These are phyloP conservation scores for Zancudomyces culisetae DNA, from an alignment of 371 early-diverging fungal genomes.

Conservation along the genomic window DNA sequence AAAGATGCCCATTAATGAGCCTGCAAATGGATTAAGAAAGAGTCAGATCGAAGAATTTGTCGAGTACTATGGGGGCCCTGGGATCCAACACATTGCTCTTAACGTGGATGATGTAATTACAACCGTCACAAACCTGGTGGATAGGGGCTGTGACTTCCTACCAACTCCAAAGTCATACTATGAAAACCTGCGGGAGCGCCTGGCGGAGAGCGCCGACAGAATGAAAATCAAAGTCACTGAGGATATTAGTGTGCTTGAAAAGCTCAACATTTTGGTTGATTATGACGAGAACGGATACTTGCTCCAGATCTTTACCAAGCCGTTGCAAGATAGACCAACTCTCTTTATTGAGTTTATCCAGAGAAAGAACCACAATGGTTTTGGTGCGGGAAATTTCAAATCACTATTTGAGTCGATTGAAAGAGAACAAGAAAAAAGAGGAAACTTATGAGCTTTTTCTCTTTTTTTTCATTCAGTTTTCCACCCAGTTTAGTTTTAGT, in stretches of 20 bases:
- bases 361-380: constrained; percentile 82
- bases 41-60: constrained; percentile 94
- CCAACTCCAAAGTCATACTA: constrained; percentile 78
- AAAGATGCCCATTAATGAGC: constrained; percentile 97
- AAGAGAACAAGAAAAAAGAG: constrained; percentile 78
- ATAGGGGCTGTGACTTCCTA: constrained; percentile 82
- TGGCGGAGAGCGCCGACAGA: constrained; percentile 28
- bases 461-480: no score
- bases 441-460: no score
- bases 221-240: constrained; percentile 49
- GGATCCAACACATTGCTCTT: constrained; percentile 93
- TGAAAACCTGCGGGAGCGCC: constrained; percentile 50
- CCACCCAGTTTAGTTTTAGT: no score
- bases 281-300: constrained; percentile 92
- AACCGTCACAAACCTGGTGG: constrained; percentile 55
- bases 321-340: constrained; percentile 89
- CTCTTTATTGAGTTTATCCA: constrained; percentile 93
- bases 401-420: constrained; percentile 88
- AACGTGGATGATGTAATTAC: constrained; percentile 71
- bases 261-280: constrained; percentile 79
- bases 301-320: constrained; percentile 84
- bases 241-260: constrained; percentile 57
- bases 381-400: constrained; percentile 97
- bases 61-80: constrained; percentile 82
- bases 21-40: constrained; percentile 83